Base-by-base conservation (phyloP, 2,329 filamentous ascomycete genomes). In the Thielaviopsis musarum region DNA sequence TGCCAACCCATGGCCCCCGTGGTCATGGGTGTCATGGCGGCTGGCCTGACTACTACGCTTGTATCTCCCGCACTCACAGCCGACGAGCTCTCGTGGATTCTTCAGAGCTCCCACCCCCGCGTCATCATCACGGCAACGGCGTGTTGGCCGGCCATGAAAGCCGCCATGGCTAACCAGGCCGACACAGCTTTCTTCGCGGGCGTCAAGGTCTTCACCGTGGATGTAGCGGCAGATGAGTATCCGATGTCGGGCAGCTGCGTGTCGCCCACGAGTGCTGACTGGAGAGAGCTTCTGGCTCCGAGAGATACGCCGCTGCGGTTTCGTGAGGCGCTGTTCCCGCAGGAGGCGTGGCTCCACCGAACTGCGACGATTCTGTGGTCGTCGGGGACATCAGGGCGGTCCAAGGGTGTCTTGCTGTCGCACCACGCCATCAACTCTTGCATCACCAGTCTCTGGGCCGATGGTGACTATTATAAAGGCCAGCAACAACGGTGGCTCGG, bases 381-480 rank as follows among this genome's bases (percentile, higher is more conserved):
- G 0, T 82, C 77, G 0, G 78, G 85, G 13, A 87, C 83, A 0
- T 90, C 87, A 0, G 87, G 87, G 1, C 74, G 84, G 0, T 85
- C 86, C 13, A 90, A 90, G 67, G 86, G 86, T 45, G 86, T 89
- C 1, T 77, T 85, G 66, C 81, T 89, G 58, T 82, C 82, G 1
- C 85, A 90, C 68, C 73, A 74, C 60, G 86, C 87, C 61, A 81
- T 74, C 60, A 73, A 84, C 69, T 77, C 85, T 62, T 74, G 82
- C 48, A 81, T 76, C 19, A 66, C 68, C 0, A 71, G 72, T 1
- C 68, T 78, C n/a, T 71, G 75, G 62, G 72, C 76, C 24, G 73
- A 80, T 34, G 77, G 77, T 61, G 72, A 77, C 62, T 70, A 70
- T 59, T 74, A 74, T 64, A 64, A 62, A 53, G 62, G 69, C 64